Evolutionary conservation across 768 basidiomycete genomes (phyloP).

Genomic region (Macrolepiota fuliginosa): DNA sequence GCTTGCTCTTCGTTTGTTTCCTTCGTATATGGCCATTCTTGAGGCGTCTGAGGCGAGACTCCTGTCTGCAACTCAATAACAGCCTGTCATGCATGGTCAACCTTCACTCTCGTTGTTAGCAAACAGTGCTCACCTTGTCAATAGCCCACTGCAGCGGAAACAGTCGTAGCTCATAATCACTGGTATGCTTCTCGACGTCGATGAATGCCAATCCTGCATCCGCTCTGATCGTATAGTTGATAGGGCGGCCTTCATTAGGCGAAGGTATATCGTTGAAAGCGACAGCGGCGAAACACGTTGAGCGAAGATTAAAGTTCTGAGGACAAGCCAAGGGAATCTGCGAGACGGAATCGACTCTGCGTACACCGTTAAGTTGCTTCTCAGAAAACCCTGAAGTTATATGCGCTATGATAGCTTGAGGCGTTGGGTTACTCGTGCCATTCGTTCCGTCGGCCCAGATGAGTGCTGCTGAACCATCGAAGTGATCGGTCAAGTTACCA

Average conservation of each 20-base stretch:
- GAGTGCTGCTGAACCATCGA: slow-evolving; percentile 49
- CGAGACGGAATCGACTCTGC: slow-evolving; percentile 40
- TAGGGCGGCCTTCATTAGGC: slow-evolving; percentile 24
- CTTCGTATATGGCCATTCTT: slow-evolving; percentile 72
- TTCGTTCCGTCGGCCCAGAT: slow-evolving; percentile 72
- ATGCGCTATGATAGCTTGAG: slow-evolving; percentile 56
- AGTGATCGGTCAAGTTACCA: slow-evolving; percentile 41
- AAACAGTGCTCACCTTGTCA: slow-evolving; percentile 50
- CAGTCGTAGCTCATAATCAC: slow-evolving; percentile 66
- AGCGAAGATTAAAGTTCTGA: slow-evolving; percentile 70
- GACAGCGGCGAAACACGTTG: slow-evolving; percentile 69
- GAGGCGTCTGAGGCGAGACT: slow-evolving; percentile 48
- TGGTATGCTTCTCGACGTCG: slow-evolving; percentile 61
- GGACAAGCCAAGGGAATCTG: slow-evolving; percentile 61
- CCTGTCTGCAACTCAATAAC: slow-evolving; percentile 71
- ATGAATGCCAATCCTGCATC: slow-evolving; percentile 65
- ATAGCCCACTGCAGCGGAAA: slow-evolving; percentile 78
- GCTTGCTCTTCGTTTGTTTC: slow-evolving; percentile 65
- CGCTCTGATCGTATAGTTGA: slow-evolving; percentile 71
- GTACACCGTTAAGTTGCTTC: slow-evolving; percentile 46
- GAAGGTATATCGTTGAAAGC: slow-evolving; percentile 57
- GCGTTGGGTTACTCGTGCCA: slow-evolving; percentile 50
- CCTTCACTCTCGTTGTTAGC: not conserved
- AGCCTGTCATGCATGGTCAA: slow-evolving; percentile 39
- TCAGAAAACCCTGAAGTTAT: slow-evolving; percentile 52